phyloP scores from a whole-genome alignment of 23 red algal species.

The Cyanidium caldarium region DNA sequence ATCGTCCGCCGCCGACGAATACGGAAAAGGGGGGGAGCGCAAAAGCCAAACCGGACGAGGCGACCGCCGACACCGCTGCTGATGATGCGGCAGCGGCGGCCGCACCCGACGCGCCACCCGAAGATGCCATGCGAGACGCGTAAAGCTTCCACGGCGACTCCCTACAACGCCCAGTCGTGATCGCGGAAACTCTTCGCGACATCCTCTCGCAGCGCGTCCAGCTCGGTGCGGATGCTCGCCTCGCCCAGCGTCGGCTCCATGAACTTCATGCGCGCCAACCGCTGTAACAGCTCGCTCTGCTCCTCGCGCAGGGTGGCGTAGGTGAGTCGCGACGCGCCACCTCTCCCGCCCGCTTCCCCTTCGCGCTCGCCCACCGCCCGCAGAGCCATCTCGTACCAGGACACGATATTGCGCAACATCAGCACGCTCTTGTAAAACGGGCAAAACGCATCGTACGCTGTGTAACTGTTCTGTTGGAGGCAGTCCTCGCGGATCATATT shows the following conservation, averaged over 20 bases:
- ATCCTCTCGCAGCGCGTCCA: conserved; percentile 8
- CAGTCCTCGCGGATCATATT: conserved; percentile 96
- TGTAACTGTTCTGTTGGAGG: conserved; percentile 95
- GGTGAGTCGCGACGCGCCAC: conserved; percentile 29
- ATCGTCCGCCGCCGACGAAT: background rate
- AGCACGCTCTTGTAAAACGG: conserved; percentile 89
- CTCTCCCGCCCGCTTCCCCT: background rate
- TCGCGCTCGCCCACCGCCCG: conserved; percentile 20
- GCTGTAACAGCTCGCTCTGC: conserved; percentile 36
- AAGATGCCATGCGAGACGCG: background rate
- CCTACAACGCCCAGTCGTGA: background rate
- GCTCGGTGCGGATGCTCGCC: conserved; percentile 2
- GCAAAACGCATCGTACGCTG: conserved; percentile 80
- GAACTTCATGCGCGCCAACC: conserved; percentile 88
- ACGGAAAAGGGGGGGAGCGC: background rate
- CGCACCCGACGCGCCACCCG: background rate
- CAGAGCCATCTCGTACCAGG: conserved; percentile 64
- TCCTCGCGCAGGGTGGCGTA: conserved; percentile 65
- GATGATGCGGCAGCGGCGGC: background rate
- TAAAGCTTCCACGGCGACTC: background rate
- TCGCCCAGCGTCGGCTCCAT: conserved; percentile 70
- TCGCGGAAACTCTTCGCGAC: background rate
- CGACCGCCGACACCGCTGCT: background rate
- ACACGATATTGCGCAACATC: conserved; percentile 91
- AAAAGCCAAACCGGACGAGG: background rate